A percentile compares a stretch with the other conserved stretches of the same genome.
These are phyloP conservation scores for Ramularia collo-cygni DNA, from an alignment of 2,329 filamentous ascomycete genomes.

Conservation along the genomic window DNA sequence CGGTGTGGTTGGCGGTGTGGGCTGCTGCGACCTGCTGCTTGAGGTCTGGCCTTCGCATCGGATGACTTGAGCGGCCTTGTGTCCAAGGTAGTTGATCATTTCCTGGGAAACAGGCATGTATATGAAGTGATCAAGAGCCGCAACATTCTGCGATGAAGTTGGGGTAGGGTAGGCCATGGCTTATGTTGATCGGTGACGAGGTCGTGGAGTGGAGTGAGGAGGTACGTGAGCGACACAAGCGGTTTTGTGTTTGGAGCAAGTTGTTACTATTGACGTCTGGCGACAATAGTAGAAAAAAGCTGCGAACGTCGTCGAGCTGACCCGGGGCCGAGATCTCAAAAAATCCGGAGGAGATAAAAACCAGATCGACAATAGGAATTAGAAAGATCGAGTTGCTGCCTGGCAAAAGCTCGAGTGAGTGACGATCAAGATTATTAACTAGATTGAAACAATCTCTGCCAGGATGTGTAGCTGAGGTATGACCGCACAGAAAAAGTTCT, in stretches of 20 bases:
- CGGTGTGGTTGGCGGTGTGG: conserved; percentile 54
- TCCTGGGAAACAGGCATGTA: conserved; percentile 65
- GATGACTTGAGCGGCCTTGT: conserved; percentile 70
- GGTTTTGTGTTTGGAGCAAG: conserved; percentile 10
- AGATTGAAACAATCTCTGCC: conserved; percentile 7
- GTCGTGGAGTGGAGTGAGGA: conserved; percentile 10
- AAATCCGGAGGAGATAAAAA: conserved; percentile 6
- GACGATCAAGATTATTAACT: conserved; percentile 20
- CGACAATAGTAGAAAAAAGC: conserved; percentile 23
- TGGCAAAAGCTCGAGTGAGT: conserved; percentile 22
- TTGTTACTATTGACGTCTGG: conserved; percentile 21
- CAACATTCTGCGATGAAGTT: conserved; percentile 43
- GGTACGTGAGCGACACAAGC: conserved; percentile 4
- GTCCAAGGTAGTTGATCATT: conserved; percentile 72
- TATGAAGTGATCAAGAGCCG: conserved; percentile 73
- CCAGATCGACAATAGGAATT: conserved; percentile 21
- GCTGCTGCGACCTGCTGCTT: conserved; percentile 45
- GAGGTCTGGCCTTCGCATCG: conserved; percentile 56
- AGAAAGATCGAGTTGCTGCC: conserved; percentile 26
- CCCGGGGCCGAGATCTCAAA: conserved; percentile 13
- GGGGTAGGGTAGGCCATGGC: conserved; percentile 41
- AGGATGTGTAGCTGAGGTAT: conserved; percentile 10
- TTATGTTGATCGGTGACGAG: conserved; percentile 15
- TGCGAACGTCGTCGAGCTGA: conserved; percentile 11
- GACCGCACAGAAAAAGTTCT: conserved; percentile 20